phyloP scores from a whole-genome alignment of 1,284 basidiomycete genomes.

The Porogramme epimiltina region DNA sequence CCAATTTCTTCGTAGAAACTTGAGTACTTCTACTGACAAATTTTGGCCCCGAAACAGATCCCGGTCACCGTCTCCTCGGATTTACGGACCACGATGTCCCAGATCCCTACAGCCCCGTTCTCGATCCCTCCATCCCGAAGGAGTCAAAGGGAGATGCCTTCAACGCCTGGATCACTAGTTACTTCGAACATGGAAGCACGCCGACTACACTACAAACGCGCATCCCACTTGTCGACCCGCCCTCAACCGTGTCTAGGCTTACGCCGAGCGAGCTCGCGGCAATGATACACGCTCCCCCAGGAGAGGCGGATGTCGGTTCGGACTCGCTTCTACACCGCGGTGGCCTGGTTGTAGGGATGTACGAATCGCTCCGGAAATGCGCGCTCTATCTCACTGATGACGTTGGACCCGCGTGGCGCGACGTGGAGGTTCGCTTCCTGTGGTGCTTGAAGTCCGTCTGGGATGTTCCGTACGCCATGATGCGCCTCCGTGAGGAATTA shows the following conservation, averaged over 20 bases:
- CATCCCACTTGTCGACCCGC: conserved; percentile 7
- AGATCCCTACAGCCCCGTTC: too few species aligned
- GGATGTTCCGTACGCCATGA: conserved; percentile 8
- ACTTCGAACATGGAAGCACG: not conserved
- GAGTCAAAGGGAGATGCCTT: too few species aligned
- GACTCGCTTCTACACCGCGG: conserved; percentile 17
- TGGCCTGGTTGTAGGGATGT: conserved; percentile 16
- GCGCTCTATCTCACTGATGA: conserved; percentile 11
- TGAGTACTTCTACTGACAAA: too few species aligned
- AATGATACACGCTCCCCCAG: conserved; percentile 4
- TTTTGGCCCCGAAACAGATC: too few species aligned
- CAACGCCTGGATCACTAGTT: conserved; percentile 31
- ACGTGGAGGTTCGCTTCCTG: conserved; percentile 12
- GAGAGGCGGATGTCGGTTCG: conserved; percentile 19
- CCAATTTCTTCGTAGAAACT: not conserved
- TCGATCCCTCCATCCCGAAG: too few species aligned
- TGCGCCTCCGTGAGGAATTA: conserved; percentile 4
- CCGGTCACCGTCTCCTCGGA: not conserved
- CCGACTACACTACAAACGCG: conserved; percentile 12
- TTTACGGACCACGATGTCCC: too few species aligned
- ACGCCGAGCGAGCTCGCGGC: conserved; percentile 14
- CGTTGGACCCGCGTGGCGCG: conserved; percentile 4
- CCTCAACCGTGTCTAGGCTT: conserved; percentile 17
- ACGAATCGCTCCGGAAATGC: conserved; percentile 3
- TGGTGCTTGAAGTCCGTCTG: conserved; percentile 14